Evolutionary conservation across 2,329 filamentous ascomycete species (phyloP), one percentile per base, ranked within the genome.

Genomic region (Colletotrichum orbiculare): DNA sequence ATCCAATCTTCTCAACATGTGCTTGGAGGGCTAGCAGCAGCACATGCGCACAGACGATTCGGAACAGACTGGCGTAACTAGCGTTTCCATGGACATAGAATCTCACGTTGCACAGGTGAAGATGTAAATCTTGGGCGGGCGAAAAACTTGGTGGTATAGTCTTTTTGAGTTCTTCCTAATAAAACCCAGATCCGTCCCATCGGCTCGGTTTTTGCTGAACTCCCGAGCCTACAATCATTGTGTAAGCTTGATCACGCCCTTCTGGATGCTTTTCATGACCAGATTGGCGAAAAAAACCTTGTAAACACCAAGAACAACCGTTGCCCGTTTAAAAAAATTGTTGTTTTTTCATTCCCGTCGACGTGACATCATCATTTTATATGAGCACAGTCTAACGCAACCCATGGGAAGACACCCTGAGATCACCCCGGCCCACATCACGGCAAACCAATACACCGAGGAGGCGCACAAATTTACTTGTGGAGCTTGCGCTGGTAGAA

Each of bases 401-500:
- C 47, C 59, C 60, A 49, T 17, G 15, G 35, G 35, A 17, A n/a
- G 37, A 13, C 33, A 49, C 55, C 49, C 33, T 6, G 17, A 33
- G 13, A 41, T 33, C 17, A 17, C n/a, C 25, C 45, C 17, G 12
- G 34, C 54, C 52, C 35, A 35, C 41, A 13, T 38, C n/a, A 39
- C n/a, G 25, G 48, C 42, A 35, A 34, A 60, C 39, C 49, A 50
- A 35, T 34, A 49, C 37, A 9, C 15, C 38, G 6, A 25, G 17
- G 34, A 49, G 39, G 59, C 54, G 56, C 56, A 38, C 12, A 12
- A 72, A 67, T 87, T 87, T 97, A 98, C 89, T 97, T 98, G 90
- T 96, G 92, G 83, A 98, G 93, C 86, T 94, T 94, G 87, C 92
- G 92, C 91, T 97, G 94, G 93, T 99, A 99, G 92, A 99, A 99